Evolutionary conservation across 208 protist species (phyloP).

Genomic region (Leptomonas pyrrhocoris): DNA sequence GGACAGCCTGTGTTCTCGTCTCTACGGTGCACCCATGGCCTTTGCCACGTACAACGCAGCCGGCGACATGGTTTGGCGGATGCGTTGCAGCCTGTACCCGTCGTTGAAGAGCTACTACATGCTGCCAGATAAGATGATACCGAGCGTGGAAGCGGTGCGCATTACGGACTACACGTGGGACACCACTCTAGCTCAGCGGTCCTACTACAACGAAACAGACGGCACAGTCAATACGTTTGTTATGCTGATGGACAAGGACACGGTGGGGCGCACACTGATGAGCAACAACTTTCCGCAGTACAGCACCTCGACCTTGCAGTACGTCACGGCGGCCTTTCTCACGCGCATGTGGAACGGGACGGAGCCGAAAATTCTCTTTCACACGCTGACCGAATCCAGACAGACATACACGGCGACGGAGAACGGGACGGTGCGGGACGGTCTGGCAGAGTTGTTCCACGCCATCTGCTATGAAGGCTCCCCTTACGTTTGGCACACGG

Average conservation of each 20-base stretch:
- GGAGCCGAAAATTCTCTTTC: slow-evolving; percentile 36
- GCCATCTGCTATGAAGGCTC: slow-evolving; percentile 31
- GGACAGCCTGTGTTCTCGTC: slow-evolving; percentile 32
- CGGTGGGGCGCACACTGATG: slow-evolving; percentile 46
- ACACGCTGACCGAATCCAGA: slow-evolving; percentile 38
- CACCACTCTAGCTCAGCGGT: slow-evolving; percentile 13
- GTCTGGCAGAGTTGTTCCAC: slow-evolving; percentile 31
- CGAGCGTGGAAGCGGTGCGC: background rate
- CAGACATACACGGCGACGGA: slow-evolving; percentile 37
- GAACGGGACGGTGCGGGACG: slow-evolving; percentile 13
- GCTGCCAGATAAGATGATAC: slow-evolving; percentile 14
- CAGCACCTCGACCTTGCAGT: slow-evolving; percentile 49
- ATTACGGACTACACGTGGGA: slow-evolving; percentile 17
- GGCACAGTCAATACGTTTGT: slow-evolving; percentile 12
- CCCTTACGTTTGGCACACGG: slow-evolving; percentile 61
- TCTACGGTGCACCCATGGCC: slow-evolving; percentile 37
- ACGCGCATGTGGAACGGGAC: slow-evolving; percentile 37
- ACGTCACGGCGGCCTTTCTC: slow-evolving; percentile 40
- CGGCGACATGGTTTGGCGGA: slow-evolving; percentile 17
- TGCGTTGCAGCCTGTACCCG: slow-evolving; percentile 5
- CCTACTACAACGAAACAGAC: slow-evolving; percentile 4
- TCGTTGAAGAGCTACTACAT: background rate
- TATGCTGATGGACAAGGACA: slow-evolving; percentile 44
- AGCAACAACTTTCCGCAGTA: slow-evolving; percentile 42
- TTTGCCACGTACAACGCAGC: slow-evolving; percentile 34